Percentiles rank a stretch among this genome's conserved stretches.
Evolutionary conservation across 176 grass and related monocot species (phyloP).

Genomic region (Rhynchospora tenuis): DNA sequence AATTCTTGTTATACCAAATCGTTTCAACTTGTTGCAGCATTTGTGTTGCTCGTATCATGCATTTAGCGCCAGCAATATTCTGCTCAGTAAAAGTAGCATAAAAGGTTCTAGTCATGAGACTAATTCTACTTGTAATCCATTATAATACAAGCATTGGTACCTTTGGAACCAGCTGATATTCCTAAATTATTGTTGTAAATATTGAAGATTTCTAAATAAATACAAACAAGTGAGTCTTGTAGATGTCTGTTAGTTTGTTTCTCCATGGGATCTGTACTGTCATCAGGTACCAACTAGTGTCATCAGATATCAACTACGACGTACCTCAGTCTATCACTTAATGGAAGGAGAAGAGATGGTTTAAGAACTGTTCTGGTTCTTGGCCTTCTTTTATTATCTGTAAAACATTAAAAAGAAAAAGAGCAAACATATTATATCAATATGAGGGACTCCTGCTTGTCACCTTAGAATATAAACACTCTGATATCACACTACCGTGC

Average conservation of each 20-base stretch:
- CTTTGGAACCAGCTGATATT: slow-evolving; percentile 11
- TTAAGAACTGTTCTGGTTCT: slow-evolving; percentile 48
- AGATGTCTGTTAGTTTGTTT: slow-evolving; percentile 25
- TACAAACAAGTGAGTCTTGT: slow-evolving; percentile 6
- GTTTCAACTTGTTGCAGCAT: not conserved
- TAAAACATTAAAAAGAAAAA: slow-evolving; percentile 10
- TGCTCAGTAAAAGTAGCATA: not conserved
- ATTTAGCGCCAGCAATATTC: not conserved
- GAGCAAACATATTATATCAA: not conserved
- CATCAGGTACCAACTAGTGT: slow-evolving; percentile 16
- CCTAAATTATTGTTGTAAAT: slow-evolving; percentile 19
- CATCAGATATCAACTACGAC: no score
- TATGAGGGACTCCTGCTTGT: not conserved
- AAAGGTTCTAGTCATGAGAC: not conserved
- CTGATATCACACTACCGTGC: not conserved
- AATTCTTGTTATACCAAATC: not conserved
- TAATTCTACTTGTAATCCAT: slow-evolving; percentile 5
- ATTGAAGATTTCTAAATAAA: slow-evolving; percentile 1
- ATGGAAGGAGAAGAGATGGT: slow-evolving; percentile 47
- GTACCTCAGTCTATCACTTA: slow-evolving; percentile 5
- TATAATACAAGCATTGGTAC: not conserved
- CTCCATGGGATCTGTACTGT: slow-evolving; percentile 13
- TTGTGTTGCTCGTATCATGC: not conserved
- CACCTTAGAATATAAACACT: slow-evolving; percentile 4
- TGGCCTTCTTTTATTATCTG: slow-evolving; percentile 50